phyloP scores from a whole-genome alignment of 768 basidiomycete genomes.

The Tubosaeta brunneosetosa region DNA sequence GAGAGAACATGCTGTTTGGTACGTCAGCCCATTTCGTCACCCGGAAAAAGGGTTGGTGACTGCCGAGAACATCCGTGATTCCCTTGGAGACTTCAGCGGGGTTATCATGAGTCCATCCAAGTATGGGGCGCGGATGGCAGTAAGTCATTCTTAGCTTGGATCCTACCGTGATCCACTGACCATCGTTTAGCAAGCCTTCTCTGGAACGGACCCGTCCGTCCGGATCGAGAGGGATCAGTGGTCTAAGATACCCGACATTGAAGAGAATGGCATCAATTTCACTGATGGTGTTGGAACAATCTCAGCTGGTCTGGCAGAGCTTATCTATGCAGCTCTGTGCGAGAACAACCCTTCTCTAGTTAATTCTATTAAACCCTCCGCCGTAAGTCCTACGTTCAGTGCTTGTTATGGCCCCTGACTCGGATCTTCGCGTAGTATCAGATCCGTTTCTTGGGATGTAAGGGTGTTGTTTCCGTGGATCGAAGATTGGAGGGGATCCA shows the following conservation, averaged over 20 bases:
- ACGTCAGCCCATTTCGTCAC: conserved; percentile 58
- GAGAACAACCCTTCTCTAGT: conserved; percentile 34
- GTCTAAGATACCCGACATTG: conserved; percentile 58
- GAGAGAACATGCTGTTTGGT: conserved; percentile 81
- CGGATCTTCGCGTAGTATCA: conserved; percentile 47
- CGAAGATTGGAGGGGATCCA: conserved; percentile 45
- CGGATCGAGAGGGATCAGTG: conserved; percentile 52
- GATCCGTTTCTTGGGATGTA: conserved; percentile 80
- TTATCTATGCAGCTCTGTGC: conserved; percentile 57
- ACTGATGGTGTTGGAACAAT: conserved; percentile 85
- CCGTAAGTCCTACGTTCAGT: conserved; percentile 40
- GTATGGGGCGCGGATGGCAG: conserved; percentile 73
- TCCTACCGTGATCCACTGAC: conserved; percentile 3
- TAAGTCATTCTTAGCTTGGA: conserved; percentile 5
- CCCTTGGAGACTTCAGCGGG: conserved; percentile 64
- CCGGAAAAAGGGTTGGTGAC: conserved; percentile 42
- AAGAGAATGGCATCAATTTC: conserved; percentile 40
- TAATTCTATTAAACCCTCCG: conserved; percentile 48
- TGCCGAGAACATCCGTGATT: conserved; percentile 53
- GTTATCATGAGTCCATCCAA: conserved; percentile 64
- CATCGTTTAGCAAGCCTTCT: conserved; percentile 59
- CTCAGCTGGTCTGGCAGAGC: conserved; percentile 49
- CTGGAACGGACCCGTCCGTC: conserved; percentile 73
- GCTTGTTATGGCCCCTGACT: not conserved
- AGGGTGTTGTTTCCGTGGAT: conserved; percentile 76